Base-by-base conservation (phyloP, 192 early-diverging fungal genomes). In the Coemansia sp. region DNA sequence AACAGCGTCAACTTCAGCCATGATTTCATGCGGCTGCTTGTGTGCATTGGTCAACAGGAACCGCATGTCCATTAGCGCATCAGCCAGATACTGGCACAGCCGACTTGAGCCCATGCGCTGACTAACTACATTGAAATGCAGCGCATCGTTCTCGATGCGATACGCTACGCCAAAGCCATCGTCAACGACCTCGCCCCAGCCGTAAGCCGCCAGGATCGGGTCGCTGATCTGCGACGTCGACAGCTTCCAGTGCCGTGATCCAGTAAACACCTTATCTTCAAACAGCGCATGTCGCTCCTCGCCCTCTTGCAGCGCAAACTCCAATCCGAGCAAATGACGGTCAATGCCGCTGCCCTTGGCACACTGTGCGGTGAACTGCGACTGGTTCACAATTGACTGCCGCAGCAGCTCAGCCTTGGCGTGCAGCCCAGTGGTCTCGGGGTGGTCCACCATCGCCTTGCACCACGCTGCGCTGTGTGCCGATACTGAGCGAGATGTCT, bases 401-500 rank as follows among this genome's bases (percentile, higher is more conserved):
- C 67, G 67, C 48, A 82, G 74, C 25, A 87, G 66, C 23, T 71
- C 73, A 2, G 70, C 69, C 59, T 87, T 87, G 25, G 69, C 64
- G 12, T 72, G 65, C 47, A 74, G 59, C 17, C 52, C 55, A 38
- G 68, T 72, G 26, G 83, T 78, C 68, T 88, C 69, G 10, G 78
- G 74, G 44, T 65, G 59, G 57, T 81, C 76, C 10, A 72, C 82
- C 82, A 85, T 89, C 26, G 75, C 70, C 10, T 61, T 38, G 44
- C 86, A 82, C 77, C 87, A 91, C 47, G 67, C 77, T 8, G 71
- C 76, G 36, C 84, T 82, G 50, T 79, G 83, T 8, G 71, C 62
- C n/a, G 88, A 87, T 34, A 91, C 80, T 17, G 90, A 89, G 23
- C 90, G 85, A 69, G 87, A 87, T 5, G 90, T 91, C 67, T 91